phyloP scores from a whole-genome alignment of 352 stramenopile species.

The Pythium sp. region DNA sequence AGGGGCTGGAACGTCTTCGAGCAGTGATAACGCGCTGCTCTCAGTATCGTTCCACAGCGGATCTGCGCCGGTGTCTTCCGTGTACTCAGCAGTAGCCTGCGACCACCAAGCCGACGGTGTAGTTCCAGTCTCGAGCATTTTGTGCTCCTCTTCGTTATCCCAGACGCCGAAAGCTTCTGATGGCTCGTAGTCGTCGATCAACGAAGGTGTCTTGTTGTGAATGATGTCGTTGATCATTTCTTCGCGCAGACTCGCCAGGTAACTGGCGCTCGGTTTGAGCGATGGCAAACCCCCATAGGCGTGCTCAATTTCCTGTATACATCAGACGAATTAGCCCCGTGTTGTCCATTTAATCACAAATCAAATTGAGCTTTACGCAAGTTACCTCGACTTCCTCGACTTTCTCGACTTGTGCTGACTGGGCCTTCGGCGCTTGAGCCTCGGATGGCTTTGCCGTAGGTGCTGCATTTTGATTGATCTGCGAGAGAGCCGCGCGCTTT shows the following conservation, averaged over 20 bases:
- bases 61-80: conserved; percentile 18
- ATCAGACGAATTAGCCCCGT: neutral
- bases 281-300: conserved; percentile 66
- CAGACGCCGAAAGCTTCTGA: conserved; percentile 25
- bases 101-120: conserved; percentile 56
- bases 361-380: neutral
- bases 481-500: conserved; percentile 15
- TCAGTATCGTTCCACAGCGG: conserved; percentile 16
- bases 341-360: neutral
- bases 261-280: conserved; percentile 26
- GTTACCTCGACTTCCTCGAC: conserved; percentile 47
- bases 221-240: conserved; percentile 55
- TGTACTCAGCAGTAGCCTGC: conserved; percentile 14
- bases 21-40: neutral
- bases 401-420: conserved; percentile 23
- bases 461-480: conserved; percentile 1
- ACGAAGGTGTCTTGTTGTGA: conserved; percentile 38
- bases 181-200: conserved; percentile 45
- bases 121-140: conserved; percentile 36
- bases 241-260: conserved; percentile 44
- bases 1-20: conserved; percentile 35
- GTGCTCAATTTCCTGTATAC: conserved; percentile 58
- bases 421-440: conserved; percentile 17
- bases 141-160: conserved; percentile 40
- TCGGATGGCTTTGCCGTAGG: conserved; percentile 2